Conservation (phyloP, 441 rosid genomes). For the Manihot esculenta region DNA sequence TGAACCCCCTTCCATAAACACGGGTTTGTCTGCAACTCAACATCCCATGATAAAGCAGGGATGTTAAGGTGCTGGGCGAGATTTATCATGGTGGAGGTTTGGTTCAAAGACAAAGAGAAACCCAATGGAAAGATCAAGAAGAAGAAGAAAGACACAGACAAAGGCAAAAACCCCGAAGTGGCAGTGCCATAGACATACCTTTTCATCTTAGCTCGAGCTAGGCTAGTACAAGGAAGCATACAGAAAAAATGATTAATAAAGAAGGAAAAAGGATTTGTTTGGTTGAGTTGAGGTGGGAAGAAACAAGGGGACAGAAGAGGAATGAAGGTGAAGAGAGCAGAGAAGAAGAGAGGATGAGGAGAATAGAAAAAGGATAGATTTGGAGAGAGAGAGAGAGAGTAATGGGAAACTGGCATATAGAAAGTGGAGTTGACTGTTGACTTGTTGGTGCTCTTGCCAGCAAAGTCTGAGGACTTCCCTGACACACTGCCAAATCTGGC, state of each 20-base stretch:
- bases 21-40: conserved; percentile 33
- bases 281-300: background rate
- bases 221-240: too few species aligned
- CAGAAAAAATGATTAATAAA: background rate
- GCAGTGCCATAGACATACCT: conserved; percentile 10
- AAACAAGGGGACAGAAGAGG: too few species aligned
- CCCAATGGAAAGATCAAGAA: conserved; percentile 30
- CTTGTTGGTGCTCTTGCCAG: background rate
- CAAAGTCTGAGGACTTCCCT: background rate
- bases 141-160: conserved; percentile 25
- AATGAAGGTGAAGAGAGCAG: background rate
- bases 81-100: conserved; percentile 41
- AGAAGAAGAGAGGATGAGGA: background rate
- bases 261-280: background rate
- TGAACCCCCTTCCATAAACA: conserved; percentile 59
- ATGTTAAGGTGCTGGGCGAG: conserved; percentile 34
- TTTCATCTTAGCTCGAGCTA: conserved; percentile 15
- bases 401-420: conserved; percentile 11
- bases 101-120: conserved; percentile 37
- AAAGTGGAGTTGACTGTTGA: conserved; percentile 27
- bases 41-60: conserved; percentile 37
- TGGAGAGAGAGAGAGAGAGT: background rate
- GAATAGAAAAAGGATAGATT: background rate
- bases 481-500: too few species aligned
- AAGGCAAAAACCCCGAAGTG: background rate